Evolutionary conservation across 2,329 filamentous ascomycete species (phyloP).

Genomic region (Orbilia javanica): DNA sequence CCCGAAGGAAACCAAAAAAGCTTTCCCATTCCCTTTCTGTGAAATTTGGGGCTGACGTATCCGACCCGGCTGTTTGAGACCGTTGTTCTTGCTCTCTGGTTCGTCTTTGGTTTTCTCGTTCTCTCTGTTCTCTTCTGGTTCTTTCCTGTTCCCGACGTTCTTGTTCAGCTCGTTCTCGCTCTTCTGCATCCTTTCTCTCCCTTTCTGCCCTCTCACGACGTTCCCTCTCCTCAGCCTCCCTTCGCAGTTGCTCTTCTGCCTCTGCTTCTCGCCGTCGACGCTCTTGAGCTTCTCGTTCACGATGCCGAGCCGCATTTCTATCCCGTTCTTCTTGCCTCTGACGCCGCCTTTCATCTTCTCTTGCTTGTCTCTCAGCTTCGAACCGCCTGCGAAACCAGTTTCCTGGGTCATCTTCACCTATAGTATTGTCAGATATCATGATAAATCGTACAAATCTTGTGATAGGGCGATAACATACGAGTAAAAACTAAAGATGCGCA

Average conservation of each 20-base stretch:
- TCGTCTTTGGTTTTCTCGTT: slow-evolving; percentile 4
- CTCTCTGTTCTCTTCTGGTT: not conserved
- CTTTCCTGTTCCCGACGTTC: slow-evolving; percentile 15
- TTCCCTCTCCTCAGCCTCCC: slow-evolving; percentile 22
- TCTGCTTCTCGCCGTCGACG: slow-evolving; percentile 26
- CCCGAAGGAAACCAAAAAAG: slow-evolving; percentile 2
- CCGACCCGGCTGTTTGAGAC: not conserved
- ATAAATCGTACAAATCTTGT: not conserved
- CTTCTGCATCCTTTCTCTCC: not conserved
- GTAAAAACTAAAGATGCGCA: slow-evolving; percentile 36
- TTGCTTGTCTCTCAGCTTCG: slow-evolving; percentile 8
- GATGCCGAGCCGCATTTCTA: slow-evolving; percentile 21
- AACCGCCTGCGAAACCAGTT: slow-evolving; percentile 33
- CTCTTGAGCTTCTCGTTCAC: slow-evolving; percentile 17
- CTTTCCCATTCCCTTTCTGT: not conserved
- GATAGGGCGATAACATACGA: not conserved
- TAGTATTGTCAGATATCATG: not conserved
- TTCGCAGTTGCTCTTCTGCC: slow-evolving; percentile 3
- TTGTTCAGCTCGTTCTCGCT: not conserved
- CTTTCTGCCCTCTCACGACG: slow-evolving; percentile 1
- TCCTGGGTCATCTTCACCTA: slow-evolving; percentile 33
- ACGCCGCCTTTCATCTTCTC: slow-evolving; percentile 24
- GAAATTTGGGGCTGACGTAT: not conserved
- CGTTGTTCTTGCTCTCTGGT: slow-evolving; percentile 1
- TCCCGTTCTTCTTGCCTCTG: slow-evolving; percentile 32